phyloP scores from a whole-genome alignment of 495 filamentous ascomycete species.

The Umbilicaria muhlenbergii region DNA sequence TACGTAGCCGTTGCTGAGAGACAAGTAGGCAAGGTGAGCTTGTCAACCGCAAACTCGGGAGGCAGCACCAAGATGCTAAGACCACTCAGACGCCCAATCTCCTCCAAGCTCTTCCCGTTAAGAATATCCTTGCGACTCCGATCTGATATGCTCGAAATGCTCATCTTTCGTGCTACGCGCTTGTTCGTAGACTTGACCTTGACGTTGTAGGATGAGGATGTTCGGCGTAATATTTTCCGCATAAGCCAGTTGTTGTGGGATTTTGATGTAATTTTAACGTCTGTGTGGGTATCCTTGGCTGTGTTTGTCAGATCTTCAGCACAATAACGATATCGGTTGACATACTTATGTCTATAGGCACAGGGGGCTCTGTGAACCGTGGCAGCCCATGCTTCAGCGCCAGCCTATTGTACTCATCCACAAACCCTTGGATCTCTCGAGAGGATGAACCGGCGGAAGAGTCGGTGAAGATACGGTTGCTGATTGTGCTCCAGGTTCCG shows the following conservation, averaged over 20 bases:
- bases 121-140: conserved; percentile 27
- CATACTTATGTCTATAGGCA: not conserved
- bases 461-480: conserved; percentile 9
- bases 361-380: not conserved
- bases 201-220: conserved; percentile 14
- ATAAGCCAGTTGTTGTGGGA: conserved; percentile 17
- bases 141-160: conserved; percentile 24
- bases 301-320: not conserved
- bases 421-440: conserved; percentile 20
- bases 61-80: conserved; percentile 54
- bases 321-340: not conserved
- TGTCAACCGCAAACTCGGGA: conserved; percentile 43
- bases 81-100: conserved; percentile 57
- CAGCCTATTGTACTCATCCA: conserved; percentile 38
- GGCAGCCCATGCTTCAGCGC: conserved; percentile 23
- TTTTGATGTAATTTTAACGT: not conserved
- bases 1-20: conserved; percentile 55
- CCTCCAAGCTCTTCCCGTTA: conserved; percentile 44
- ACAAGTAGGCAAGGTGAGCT: conserved; percentile 54
- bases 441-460: conserved; percentile 16
- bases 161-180: conserved; percentile 9
- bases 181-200: conserved; percentile 14
- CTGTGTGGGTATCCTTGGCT: no score
- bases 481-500: conserved; percentile 13
- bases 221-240: conserved; percentile 16